These are phyloP conservation scores for Suillus decipiens DNA, from an alignment of 768 basidiomycete species.

Conservation along the genomic window DNA sequence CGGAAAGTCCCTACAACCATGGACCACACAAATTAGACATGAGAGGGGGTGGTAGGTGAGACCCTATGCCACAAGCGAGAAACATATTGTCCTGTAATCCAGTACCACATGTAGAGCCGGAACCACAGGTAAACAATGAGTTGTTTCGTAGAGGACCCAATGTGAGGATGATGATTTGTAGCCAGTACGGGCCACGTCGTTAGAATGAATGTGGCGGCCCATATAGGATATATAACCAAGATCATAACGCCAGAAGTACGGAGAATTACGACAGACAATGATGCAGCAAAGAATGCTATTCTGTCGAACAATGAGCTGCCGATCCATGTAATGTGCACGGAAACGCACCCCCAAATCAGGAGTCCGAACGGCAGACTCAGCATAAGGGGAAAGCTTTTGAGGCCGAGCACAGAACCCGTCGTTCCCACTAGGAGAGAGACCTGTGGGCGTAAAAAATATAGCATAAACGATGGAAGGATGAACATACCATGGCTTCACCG, in stretches of 20 bases:
- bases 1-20: neutral
- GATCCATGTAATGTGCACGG: too few relatives aligned
- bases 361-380: conserved; percentile 36
- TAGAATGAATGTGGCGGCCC: conserved; percentile 3
- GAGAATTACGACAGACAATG: conserved; percentile 30
- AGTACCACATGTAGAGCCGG: neutral
- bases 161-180: neutral
- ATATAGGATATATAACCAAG: conserved; percentile 10
- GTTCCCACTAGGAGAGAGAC: conserved; percentile 22
- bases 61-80: neutral
- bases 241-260: conserved; percentile 16
- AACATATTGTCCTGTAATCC: neutral
- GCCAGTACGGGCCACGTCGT: conserved; percentile 4
- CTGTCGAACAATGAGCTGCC: neutral
- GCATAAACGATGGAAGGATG: neutral
- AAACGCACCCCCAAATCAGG: conserved; percentile 32
- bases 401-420: conserved; percentile 17
- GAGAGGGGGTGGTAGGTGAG: neutral
- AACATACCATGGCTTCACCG: conserved; percentile 30
- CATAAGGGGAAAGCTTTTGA: conserved; percentile 32
- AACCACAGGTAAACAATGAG: neutral
- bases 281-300: conserved; percentile 28
- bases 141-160: neutral
- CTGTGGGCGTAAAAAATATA: conserved; percentile 16
- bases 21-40: neutral